phyloP scores from a whole-genome alignment of 305 asterid genomes.

The Fraxinus greggii region DNA sequence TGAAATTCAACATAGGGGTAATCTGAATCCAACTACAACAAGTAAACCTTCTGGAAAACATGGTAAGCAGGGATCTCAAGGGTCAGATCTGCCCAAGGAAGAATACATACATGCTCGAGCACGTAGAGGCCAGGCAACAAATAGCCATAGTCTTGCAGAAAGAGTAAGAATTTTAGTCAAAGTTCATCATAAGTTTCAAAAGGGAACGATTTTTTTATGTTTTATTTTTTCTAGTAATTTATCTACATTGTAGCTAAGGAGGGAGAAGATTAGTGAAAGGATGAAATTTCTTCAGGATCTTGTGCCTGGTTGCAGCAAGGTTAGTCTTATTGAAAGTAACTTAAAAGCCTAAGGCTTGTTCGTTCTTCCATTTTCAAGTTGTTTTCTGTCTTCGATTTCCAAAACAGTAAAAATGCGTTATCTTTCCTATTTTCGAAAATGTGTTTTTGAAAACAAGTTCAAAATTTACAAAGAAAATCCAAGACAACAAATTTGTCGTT shows the following conservation, averaged over 20 bases:
- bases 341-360: neutral
- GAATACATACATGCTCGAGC: constrained; percentile 86
- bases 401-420: too few species aligned
- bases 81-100: constrained; percentile 77
- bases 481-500: too few species aligned
- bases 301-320: constrained; percentile 99
- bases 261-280: constrained; percentile 98
- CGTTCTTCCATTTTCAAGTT: too few species aligned
- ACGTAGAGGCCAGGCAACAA: constrained; percentile 94
- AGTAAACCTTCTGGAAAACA: constrained; percentile 61
- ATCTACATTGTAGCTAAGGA: constrained; percentile 61
- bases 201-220: neutral
- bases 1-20: constrained; percentile 47
- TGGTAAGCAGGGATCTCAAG: constrained; percentile 64
- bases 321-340: constrained; percentile 28
- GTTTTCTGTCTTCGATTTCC: too few species aligned
- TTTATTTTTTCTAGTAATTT: neutral
- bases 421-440: too few species aligned
- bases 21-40: constrained; percentile 40
- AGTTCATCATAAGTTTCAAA: neutral
- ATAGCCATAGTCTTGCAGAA: constrained; percentile 99
- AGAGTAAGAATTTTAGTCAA: constrained; percentile 48
- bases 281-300: constrained; percentile 99
- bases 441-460: too few species aligned
- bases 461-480: too few species aligned